Evolutionary conservation across 2,329 filamentous ascomycete genomes (phyloP), one percentile per base, ranked within the genome.

Genomic region (Phymatotrichopsis omnivora): DNA sequence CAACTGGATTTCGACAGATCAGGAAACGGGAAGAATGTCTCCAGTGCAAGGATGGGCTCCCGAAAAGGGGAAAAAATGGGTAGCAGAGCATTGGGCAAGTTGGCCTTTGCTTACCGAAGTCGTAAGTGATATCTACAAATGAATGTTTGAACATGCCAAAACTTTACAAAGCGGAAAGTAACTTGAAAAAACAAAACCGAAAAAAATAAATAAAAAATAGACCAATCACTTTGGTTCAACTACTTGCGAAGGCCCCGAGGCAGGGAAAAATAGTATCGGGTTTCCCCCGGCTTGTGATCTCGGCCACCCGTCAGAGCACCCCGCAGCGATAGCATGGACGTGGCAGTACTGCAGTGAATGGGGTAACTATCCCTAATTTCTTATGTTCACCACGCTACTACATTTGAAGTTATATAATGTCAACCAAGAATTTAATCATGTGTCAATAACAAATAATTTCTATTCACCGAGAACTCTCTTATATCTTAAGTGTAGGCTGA

Each of bases 331-430:
- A 1, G 36, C 42, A 16, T 55, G 53, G 53, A 45, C 42, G 11
- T 55, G 48, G 48, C 42, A 50, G 33, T 69, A 67, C 55, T 74
- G 71, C 58, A 69, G 66, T 2, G 64, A 74, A 56, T 72, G 66
- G 66, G 71, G 44, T 50, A 43, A 20, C 2, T 11, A 29, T 30
- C 11, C 22, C 19, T 17, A 17, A n/a, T n/a, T 36, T 10, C 10
- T 10, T 10, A 11, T 20, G 32, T 14, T n/a, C n/a, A n/a, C n/a
- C n/a, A n/a, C n/a, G n/a, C n/a, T n/a, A n/a, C n/a, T n/a, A n/a
- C n/a, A n/a, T n/a, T n/a, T n/a, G n/a, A n/a, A n/a, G n/a, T n/a
- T n/a, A n/a, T n/a, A n/a, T n/a, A n/a, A n/a, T n/a, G n/a, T n/a
- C n/a, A n/a, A n/a, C n/a, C n/a, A n/a, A n/a, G n/a, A n/a, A n/a